Conservation (phyloP, 805 yeast genomes). For the Saccharomycopsis malanga region DNA sequence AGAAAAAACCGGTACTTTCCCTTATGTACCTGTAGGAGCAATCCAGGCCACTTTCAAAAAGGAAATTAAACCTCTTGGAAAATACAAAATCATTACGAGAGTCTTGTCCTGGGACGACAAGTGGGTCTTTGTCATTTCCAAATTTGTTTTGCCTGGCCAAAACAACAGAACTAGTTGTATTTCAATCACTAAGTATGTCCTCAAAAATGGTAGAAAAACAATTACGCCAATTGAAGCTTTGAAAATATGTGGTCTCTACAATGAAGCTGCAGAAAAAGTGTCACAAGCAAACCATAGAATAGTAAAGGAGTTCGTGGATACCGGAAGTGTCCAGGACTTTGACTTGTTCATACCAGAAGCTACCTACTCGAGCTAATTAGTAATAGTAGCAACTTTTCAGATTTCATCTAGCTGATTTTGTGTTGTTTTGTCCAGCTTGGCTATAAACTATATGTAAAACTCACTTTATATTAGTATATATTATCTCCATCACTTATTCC, state of each 20-base stretch:
- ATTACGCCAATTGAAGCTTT: constrained; percentile 58
- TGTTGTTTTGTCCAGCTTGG: too few species aligned
- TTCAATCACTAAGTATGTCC: constrained; percentile 70
- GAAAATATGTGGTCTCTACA: constrained; percentile 47
- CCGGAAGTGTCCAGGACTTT: constrained; percentile 31
- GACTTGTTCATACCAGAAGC: constrained; percentile 14
- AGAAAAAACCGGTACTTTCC: constrained; percentile 34
- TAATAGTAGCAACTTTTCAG: too few species aligned
- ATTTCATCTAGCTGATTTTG: too few species aligned
- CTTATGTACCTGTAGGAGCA: constrained; percentile 73
- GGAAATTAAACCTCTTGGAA: constrained; percentile 64
- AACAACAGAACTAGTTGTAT: constrained; percentile 35
- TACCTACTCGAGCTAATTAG: not conserved
- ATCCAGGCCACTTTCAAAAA: constrained; percentile 59
- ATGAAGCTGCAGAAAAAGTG: constrained; percentile 41
- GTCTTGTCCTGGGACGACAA: constrained; percentile 81
- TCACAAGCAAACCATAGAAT: constrained; percentile 34
- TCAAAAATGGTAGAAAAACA: constrained; percentile 73
- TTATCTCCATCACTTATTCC: too few species aligned
- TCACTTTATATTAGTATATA: too few species aligned
- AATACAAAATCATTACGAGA: constrained; percentile 47
- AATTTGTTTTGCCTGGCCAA: constrained; percentile 37
- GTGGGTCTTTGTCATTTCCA: constrained; percentile 70
- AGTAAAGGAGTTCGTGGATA: constrained; percentile 34
- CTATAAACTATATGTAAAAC: too few species aligned